Percentiles rank a stretch among this genome's conserved stretches.
Conservation (phyloP, 345 rosid species). For the Carallia pectinifolia region DNA sequence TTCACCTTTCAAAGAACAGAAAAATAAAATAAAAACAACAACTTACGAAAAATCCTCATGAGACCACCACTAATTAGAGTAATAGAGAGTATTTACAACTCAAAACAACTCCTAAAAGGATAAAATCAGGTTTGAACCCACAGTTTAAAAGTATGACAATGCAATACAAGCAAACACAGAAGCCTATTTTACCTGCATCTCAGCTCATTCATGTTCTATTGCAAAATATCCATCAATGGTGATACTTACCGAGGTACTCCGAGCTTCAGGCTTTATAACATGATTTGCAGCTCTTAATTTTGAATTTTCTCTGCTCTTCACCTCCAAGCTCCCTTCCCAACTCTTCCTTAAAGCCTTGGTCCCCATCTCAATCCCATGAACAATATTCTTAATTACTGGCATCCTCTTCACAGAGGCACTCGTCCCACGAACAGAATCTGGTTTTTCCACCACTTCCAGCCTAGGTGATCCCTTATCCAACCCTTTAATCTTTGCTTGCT, state of each 20-base stretch:
- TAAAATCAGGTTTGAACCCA: neutral
- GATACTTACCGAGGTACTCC: constrained; percentile 61
- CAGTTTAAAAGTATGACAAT: neutral
- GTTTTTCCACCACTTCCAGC: constrained; percentile 50
- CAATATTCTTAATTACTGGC: constrained; percentile 57
- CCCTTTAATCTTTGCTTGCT: constrained; percentile 60
- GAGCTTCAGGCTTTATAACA: constrained; percentile 53
- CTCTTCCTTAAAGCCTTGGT: constrained; percentile 96
- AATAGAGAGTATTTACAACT: neutral
- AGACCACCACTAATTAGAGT: neutral
- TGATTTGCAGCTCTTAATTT: constrained; percentile 40
- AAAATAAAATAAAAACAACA: neutral
- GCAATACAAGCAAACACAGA: neutral
- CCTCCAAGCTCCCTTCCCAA: constrained; percentile 91
- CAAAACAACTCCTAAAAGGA: neutral
- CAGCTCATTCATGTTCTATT: neutral
- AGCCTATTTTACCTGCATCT: neutral
- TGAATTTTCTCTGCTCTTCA: constrained; percentile 50
- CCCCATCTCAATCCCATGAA: constrained; percentile 75
- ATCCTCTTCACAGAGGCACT: constrained; percentile 54
- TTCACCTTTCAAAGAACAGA: constrained; percentile 1
- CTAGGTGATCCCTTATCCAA: constrained; percentile 51
- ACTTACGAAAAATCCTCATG: neutral
- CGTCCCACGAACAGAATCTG: constrained; percentile 42
- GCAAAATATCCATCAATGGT: constrained; percentile 1